Conservation (phyloP, 148 eudicot species). For the Cornus florida region DNA sequence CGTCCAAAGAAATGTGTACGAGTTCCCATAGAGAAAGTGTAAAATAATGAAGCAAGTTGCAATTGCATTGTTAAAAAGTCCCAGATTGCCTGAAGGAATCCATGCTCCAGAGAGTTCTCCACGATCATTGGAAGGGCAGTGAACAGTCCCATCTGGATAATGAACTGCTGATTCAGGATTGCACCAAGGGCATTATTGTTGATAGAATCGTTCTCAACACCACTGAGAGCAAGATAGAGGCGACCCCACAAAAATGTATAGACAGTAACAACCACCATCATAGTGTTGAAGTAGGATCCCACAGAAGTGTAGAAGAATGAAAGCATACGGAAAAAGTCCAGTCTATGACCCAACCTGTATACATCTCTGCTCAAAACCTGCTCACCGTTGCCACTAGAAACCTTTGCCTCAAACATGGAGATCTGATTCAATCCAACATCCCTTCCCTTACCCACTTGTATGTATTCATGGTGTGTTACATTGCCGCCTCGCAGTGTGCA, state of each 20-base stretch:
- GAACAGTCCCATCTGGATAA: constrained; percentile 82
- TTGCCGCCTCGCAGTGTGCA: constrained; percentile 94
- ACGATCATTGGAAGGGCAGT: constrained; percentile 94
- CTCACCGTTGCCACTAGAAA: constrained; percentile 95
- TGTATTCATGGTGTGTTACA: constrained; percentile 92
- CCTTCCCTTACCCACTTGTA: constrained; percentile 97
- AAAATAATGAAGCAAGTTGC: constrained; percentile 77
- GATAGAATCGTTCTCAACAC: constrained; percentile 56
- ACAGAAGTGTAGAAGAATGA: constrained; percentile 86
- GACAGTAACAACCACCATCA: constrained; percentile 76
- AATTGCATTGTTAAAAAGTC: constrained; percentile 84
- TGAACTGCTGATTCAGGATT: constrained; percentile 82
- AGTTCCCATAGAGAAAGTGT: constrained; percentile 87
- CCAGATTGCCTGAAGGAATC: constrained; percentile 87
- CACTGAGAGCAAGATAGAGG: constrained; percentile 87
- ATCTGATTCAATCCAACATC: constrained; percentile 96
- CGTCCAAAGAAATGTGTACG: constrained; percentile 84
- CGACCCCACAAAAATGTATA: constrained; percentile 93
- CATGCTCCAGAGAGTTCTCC: constrained; percentile 92
- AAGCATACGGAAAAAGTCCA: constrained; percentile 95
- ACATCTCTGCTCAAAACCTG: constrained; percentile 92
- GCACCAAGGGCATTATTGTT: constrained; percentile 73
- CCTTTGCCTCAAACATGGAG: constrained; percentile 98
- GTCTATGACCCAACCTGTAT: constrained; percentile 87
- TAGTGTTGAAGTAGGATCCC: constrained; percentile 76